phyloP scores from a whole-genome alignment of 371 early-diverging fungal genomes.

The Syncephalastrum sp. region DNA sequence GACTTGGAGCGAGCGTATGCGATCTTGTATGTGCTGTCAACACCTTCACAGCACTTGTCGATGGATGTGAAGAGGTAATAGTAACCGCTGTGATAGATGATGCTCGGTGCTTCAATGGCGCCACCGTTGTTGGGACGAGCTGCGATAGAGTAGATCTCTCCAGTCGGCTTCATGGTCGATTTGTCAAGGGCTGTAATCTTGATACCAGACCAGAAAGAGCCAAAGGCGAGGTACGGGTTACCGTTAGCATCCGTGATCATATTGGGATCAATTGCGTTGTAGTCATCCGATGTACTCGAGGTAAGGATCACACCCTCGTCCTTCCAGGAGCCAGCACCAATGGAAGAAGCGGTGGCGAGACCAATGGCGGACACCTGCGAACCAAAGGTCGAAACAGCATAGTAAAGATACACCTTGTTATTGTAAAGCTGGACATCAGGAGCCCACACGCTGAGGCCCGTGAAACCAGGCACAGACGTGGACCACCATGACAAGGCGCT shows the following conservation, averaged over 20 bases:
- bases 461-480: neutral
- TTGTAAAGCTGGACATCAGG: conserved; percentile 11
- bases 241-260: conserved; percentile 8
- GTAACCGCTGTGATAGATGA: conserved; percentile 12
- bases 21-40: conserved; percentile 16
- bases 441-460: conserved; percentile 14
- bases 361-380: conserved; percentile 10
- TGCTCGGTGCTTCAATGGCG: conserved; percentile 12
- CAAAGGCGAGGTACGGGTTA: conserved; percentile 13
- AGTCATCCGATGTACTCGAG: conserved; percentile 5
- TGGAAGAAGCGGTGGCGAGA: conserved; percentile 8
- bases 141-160: conserved; percentile 6
- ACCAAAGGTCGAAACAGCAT: conserved; percentile 11
- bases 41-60: conserved; percentile 12
- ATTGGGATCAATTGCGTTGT: conserved; percentile 14
- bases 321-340: conserved; percentile 13
- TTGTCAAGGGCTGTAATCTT: conserved; percentile 12
- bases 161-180: conserved; percentile 11
- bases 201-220: conserved; percentile 14
- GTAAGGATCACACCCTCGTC: conserved; percentile 13
- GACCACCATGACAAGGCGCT: conserved; percentile 9
- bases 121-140: conserved; percentile 1
- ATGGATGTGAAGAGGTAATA: conserved; percentile 16
- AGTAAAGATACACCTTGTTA: conserved; percentile 9
- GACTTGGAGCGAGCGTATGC: conserved; percentile 6